Conservation (phyloP, 75 land plant genomes). For the Picea sitchensis region DNA sequence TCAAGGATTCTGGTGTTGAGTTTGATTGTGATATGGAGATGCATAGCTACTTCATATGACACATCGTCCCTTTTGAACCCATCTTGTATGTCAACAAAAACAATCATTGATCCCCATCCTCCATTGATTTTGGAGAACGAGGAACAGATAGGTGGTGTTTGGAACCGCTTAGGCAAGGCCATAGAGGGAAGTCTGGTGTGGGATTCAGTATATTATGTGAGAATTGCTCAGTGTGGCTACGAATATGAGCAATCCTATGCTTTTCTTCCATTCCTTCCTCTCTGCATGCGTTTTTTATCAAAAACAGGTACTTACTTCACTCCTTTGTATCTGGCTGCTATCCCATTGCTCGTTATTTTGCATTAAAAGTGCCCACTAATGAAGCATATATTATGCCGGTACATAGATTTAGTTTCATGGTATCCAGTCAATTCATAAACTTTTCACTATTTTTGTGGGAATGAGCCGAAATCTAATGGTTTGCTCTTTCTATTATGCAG, state of each 20-base stretch:
- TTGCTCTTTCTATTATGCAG: constrained; percentile 28
- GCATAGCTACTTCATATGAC: constrained; percentile 75
- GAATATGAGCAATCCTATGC: constrained; percentile 96
- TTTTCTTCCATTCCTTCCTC: constrained; percentile 77
- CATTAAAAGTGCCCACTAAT: too few species aligned
- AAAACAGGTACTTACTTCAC: constrained; percentile 42
- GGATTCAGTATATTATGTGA: constrained; percentile 86
- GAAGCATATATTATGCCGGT: too few species aligned
- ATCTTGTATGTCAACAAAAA: constrained; percentile 41
- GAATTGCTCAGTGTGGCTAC: constrained; percentile 92
- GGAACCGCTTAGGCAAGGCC: constrained; percentile 28
- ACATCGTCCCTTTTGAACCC: constrained; percentile 75
- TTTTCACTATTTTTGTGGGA: background rate
- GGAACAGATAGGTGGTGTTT: background rate
- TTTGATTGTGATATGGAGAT: constrained; percentile 57
- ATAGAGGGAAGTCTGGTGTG: constrained; percentile 73
- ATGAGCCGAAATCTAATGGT: background rate
- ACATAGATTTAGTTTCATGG: background rate
- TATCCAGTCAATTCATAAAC: background rate
- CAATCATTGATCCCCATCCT: background rate
- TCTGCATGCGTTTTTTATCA: constrained; percentile 44
- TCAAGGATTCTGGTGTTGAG: constrained; percentile 55
- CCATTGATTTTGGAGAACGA: background rate
- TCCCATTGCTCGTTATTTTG: too few species aligned
- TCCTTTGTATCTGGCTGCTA: background rate